Base-by-base conservation (phyloP, 129 eudicot species). In the Flaveria robusta region DNA sequence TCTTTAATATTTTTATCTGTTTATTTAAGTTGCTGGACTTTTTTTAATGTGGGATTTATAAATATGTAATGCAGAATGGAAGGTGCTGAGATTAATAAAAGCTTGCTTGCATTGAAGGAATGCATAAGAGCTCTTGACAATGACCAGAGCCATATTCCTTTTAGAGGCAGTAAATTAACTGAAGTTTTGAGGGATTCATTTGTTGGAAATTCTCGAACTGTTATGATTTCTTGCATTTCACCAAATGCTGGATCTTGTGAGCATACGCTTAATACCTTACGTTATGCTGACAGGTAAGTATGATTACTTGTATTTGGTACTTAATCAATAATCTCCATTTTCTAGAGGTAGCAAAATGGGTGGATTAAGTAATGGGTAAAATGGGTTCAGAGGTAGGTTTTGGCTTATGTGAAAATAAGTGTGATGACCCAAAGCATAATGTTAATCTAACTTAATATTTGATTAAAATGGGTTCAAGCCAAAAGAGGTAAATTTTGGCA, bases 41-140 rank as follows among this genome's bases (percentile, higher is more conserved):
- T 34, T 79, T 37, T 16, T 51, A 51, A 72, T 37, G 41, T 24
- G 49, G 20, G 41, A 24, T 72, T 76, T 74, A n/a, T 43, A 51
- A 58, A 51, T 77, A 77, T 74, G 4, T 41, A 22, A 50, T 82
- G 85, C 88, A 94, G 98, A 74, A 93, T 91, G 83, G 98, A 93
- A 85, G 98, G 98, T 22, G 98, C 98, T 22, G 98, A 93, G 83
- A 93, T 93, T 74, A 93, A 93, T 70, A 93, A 93, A 88, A 93
- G 98, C 79, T 86, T 93, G 87, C 93, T 93, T 76, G 98, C 98
- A 0, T 72, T 93, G 78, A 93, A 93, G 82, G 98, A 93, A 77
- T 93, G 98, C 83, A 93, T 93, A 55, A 87, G 98, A 82, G 98
- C 98, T 22, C 98, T 93, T 74, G 98, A 93, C 81, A 93, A 93